Evolutionary conservation across 345 rosid genomes (phyloP), one percentile per base, ranked within the genome.

Genomic region (Pistacia integerrima): DNA sequence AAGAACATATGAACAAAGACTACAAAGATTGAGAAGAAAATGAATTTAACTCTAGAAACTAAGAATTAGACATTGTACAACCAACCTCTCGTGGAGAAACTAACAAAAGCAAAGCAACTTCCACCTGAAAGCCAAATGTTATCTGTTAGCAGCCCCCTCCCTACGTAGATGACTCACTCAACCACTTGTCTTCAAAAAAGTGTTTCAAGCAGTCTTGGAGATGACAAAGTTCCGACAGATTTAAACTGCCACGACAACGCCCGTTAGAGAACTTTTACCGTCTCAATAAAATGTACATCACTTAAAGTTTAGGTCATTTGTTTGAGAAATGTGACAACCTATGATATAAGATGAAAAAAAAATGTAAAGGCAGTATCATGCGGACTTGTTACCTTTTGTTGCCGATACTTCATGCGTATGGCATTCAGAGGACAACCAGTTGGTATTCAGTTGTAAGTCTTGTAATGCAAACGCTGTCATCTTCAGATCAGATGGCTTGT

Each of bases 351-450:
- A 25, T 25, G 25, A 25, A 25, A 25, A 25, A 25, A 25, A 67
- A 22, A 46, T 62, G 65, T 38, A 61, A 59, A 4, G 18, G 28
- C 13, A 59, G 55, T 48, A 54, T 55, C n/a, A 22, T 58, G 30
- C 17, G 1, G 8, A 13, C 12, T 69, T 64, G 74, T 71, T 86
- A 91, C 98, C 98, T 87, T 91, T 8, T 85, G 82, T 66, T 90
- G 97, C 67, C 79, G 81, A 64, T 93, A 95, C 82, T 95, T 95
- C 76, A 72, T 79, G 35, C 96, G 90, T 65, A 90, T 84, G 44
- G 97, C 93, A 76, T 76, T 87, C 33, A 91, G 87, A 58, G 96
- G 88, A 56, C 98, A 91, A 38, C 81, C 92, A 4, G n/a, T 64
- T 84, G 73, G 83, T 83, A 82, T 91, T 95, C 66, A 84, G 70